A percentile compares a stretch with the other conserved stretches of the same genome.
Conservation (phyloP, 257 asterid species). For the Solanum peruvianum region DNA sequence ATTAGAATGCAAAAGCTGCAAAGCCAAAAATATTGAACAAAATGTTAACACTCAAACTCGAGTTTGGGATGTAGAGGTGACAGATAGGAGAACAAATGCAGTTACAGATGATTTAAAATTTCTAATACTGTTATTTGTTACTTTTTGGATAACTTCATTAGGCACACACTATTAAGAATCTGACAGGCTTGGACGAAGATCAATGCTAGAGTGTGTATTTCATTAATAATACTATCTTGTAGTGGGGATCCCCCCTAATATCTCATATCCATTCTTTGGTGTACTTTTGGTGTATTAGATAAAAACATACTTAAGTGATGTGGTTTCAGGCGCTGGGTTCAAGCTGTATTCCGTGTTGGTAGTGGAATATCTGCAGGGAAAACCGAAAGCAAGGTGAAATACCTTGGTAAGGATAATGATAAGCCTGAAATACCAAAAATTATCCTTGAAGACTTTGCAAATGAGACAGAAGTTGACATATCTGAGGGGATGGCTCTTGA, state of each 20-base stretch:
- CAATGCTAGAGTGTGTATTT: background rate
- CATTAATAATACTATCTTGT: background rate
- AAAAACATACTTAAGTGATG: background rate
- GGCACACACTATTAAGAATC: background rate
- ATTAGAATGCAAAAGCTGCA: background rate
- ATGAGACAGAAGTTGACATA: slow-evolving; percentile 49
- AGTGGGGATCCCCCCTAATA: background rate
- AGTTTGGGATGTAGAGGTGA: background rate
- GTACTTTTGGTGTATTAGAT: background rate
- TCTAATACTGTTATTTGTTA: background rate
- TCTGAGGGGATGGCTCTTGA: slow-evolving; percentile 70
- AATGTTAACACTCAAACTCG: background rate
- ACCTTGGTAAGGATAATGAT: slow-evolving; percentile 5
- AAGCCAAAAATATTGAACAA: background rate
- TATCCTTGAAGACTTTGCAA: slow-evolving; percentile 10
- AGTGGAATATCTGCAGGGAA: slow-evolving; percentile 8
- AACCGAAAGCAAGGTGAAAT: slow-evolving; percentile 5
- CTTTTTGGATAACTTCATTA: background rate
- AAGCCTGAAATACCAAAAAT: slow-evolving; percentile 16
- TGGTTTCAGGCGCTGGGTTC: slow-evolving; percentile 84
- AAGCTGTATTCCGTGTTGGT: slow-evolving; percentile 59
- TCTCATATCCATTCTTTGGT: background rate
- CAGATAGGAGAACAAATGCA: background rate
- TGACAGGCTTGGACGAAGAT: background rate
- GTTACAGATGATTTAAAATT: background rate